Evolutionary conservation across 2,329 filamentous ascomycete genomes (phyloP).

Genomic region (Pseudocercospora cruenta): DNA sequence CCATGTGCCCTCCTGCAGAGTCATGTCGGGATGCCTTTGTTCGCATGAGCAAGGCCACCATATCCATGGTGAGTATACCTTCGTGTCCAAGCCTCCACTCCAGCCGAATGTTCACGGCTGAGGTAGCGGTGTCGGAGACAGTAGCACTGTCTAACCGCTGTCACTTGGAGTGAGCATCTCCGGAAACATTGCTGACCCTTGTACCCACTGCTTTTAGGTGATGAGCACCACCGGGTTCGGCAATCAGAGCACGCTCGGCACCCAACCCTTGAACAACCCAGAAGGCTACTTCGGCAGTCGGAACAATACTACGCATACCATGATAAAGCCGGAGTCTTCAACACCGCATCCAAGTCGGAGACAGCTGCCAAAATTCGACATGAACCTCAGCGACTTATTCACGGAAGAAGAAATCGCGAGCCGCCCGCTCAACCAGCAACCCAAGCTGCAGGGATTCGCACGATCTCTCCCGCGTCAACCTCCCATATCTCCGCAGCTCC

Average conservation of each 20-base stretch:
- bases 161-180: no score
- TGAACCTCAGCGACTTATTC: conserved; percentile 58
- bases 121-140: no score
- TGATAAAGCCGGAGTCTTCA: conserved; percentile 9
- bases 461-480: conserved; percentile 31
- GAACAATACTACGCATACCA: conserved; percentile 6
- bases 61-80: no score
- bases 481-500: conserved; percentile 23
- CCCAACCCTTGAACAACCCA: conserved; percentile 34
- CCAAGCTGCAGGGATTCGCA: conserved; percentile 23
- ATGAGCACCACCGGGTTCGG: conserved; percentile 79
- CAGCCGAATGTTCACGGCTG: no score
- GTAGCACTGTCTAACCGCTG: no score
- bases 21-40: conserved; percentile 94
- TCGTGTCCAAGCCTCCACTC: no score
- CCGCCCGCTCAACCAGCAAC: conserved; percentile 32
- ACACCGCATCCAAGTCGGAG: conserved; percentile 11
- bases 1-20: conserved; percentile 93
- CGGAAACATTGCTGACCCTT: no score
- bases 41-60: conserved; percentile 90
- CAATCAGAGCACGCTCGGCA: conserved; percentile 35
- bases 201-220: no score
- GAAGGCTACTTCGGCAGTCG: conserved; percentile 32
- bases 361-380: conserved; percentile 59
- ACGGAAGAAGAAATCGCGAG: conserved; percentile 46